Evolutionary conservation across 2,329 filamentous ascomycete genomes (phyloP).

Genomic region (Xylariomycetidae sp.): DNA sequence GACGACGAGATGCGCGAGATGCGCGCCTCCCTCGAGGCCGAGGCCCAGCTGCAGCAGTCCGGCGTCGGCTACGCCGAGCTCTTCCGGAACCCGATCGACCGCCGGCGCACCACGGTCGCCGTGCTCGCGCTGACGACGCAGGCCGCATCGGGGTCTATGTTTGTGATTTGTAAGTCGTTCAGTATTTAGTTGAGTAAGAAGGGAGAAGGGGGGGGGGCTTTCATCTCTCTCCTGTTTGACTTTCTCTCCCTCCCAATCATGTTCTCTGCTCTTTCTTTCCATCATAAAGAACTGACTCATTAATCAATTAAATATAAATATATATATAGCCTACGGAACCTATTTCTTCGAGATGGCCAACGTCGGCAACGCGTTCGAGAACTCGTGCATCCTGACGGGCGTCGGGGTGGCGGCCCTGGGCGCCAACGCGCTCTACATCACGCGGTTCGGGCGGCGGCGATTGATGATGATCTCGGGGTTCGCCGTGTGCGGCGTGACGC

Average conservation of each 20-base stretch:
- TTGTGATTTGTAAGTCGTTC: conserved; percentile 42
- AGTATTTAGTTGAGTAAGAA: too few species aligned
- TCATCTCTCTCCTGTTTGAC: too few species aligned
- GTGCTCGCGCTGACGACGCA: conserved; percentile 45
- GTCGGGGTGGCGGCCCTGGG: conserved; percentile 52
- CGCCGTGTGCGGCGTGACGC: conserved; percentile 46
- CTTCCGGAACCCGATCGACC: conserved; percentile 46
- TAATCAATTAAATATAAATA: too few species aligned
- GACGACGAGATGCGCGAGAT: conserved; percentile 33
- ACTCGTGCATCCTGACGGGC: conserved; percentile 49
- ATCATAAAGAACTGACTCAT: too few species aligned
- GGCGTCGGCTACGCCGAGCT: conserved; percentile 39
- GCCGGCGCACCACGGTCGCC: conserved; percentile 43
- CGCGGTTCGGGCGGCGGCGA: conserved; percentile 47
- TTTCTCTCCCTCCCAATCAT: too few species aligned
- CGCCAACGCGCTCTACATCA: conserved; percentile 48
- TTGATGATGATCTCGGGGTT: conserved; percentile 49
- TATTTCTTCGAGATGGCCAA: conserved; percentile 59
- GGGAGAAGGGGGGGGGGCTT: too few species aligned
- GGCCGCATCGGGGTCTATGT: conserved; percentile 52
- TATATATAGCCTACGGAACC: conserved; percentile 43
- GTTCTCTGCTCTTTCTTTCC: too few species aligned
- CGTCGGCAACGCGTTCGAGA: conserved; percentile 51
- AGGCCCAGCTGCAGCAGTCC: conserved; percentile 25
- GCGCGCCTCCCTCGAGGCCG: conserved; percentile 29